Evolutionary conservation across 176 grass and related monocot species (phyloP), one percentile per base, ranked within the genome.

Genomic region (Zizania latifolia): DNA sequence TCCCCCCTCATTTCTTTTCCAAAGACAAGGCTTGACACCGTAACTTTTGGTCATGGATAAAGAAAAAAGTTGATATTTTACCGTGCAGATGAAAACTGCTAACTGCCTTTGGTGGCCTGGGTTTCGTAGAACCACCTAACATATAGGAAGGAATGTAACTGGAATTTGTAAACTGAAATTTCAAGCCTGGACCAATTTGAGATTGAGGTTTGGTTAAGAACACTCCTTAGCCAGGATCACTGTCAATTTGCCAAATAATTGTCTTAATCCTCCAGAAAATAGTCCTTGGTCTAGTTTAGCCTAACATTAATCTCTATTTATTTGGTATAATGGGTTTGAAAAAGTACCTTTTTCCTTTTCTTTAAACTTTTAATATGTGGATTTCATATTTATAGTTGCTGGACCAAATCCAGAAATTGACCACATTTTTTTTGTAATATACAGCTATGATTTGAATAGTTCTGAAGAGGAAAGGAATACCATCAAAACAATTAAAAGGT

Each of bases 391-490:
- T 77, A 50, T 24, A 40, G 5, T 66, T 67, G 24, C 38, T 67
- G 28, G 33, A n/a, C 62, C 34, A 74, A 69, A 28, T 38, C 26
- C 23, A n/a, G 14, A 54, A 10, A 63, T 28, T 88, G 74, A 88
- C 21, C 13, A 34, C 34, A 27, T 79, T 74, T 37, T 79, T 74
- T 37, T 65, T 76, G 38, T 39, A 61, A 58, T 80, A n/a, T 84
- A 56, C 87, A 97, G 94, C 40, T 97, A 97, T 85, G 86, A 89
- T 77, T 79, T 97, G 56, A 86, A 86, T 63, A 92, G 94, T 76
- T 92, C 91, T 31, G 79, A 82, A 78, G 79, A 77, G 21, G 88
- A 97, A 84, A 86, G 94, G 68, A 94, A 83, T 71, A 56, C 35
- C 35, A 71, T 86, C 71, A 81, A 85, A 81, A 62, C 77, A 71